phyloP scores from a whole-genome alignment of 352 stramenopile genomes.

The Pythium brassicae region DNA sequence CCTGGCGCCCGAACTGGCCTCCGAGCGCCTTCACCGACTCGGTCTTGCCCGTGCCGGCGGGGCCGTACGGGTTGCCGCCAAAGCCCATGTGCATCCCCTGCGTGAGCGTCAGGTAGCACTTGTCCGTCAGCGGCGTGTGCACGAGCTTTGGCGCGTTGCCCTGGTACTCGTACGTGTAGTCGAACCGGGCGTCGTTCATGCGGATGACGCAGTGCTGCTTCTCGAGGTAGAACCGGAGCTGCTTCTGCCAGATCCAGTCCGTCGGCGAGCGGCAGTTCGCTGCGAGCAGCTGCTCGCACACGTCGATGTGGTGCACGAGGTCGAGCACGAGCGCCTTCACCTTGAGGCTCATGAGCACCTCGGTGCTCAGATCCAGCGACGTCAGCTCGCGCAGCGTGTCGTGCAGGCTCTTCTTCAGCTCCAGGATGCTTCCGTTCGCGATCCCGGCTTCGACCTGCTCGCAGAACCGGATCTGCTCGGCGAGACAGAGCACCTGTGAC shows the following conservation, averaged over 20 bases:
- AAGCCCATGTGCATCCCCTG: constrained; percentile 93
- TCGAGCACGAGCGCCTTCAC: constrained; percentile 94
- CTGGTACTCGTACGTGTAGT: constrained; percentile 96
- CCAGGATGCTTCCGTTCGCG: constrained; percentile 49
- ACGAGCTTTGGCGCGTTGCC: constrained; percentile 92
- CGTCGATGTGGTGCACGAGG: constrained; percentile 94
- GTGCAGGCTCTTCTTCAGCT: constrained; percentile 64
- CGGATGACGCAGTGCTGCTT: constrained; percentile 49
- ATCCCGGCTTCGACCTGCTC: constrained; percentile 84
- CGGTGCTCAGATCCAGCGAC: constrained; percentile 80
- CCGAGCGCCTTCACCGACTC: constrained; percentile 94
- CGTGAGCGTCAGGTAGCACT: constrained; percentile 93
- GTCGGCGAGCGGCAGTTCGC: constrained; percentile 53
- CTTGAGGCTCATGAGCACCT: constrained; percentile 91
- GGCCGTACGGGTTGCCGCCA: constrained; percentile 92
- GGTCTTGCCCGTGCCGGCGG: constrained; percentile 93
- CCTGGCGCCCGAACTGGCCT: constrained; percentile 86
- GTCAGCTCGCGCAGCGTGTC: constrained; percentile 74
- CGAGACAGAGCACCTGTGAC: constrained; percentile 89
- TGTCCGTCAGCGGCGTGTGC: constrained; percentile 93
- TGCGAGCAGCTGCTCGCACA: constrained; percentile 86
- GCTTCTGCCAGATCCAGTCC: constrained; percentile 92
- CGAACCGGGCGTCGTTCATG: constrained; percentile 84
- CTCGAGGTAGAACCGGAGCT: constrained; percentile 90
- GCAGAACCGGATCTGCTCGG: constrained; percentile 92